These are phyloP conservation scores for Aspergillus sclerotiicarbonarius DNA, from an alignment of 495 filamentous ascomycete species.

Conservation along the genomic window DNA sequence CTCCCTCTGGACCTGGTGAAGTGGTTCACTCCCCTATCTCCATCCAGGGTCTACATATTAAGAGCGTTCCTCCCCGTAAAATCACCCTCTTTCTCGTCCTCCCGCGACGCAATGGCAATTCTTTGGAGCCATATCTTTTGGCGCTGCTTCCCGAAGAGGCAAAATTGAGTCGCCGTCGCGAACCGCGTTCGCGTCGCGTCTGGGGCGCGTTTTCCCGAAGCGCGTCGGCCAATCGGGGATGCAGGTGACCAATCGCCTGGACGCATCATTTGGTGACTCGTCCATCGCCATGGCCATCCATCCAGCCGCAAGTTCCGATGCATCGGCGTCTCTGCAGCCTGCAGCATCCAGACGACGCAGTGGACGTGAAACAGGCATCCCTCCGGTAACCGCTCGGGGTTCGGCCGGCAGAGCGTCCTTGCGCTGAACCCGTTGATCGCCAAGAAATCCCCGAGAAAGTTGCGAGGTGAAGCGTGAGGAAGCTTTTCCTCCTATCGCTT, in stretches of 20 bases:
- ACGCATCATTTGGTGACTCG: no score
- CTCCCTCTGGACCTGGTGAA: neutral
- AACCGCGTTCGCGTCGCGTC: constrained; percentile 14
- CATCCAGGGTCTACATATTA: neutral
- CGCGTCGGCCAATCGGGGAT: constrained; percentile 25
- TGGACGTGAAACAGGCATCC: constrained; percentile 2
- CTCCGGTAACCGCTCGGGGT: neutral
- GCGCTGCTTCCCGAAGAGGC: constrained; percentile 13
- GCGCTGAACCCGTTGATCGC: constrained; percentile 5
- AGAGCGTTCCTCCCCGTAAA: neutral
- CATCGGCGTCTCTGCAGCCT: no score
- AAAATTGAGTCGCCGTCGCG: constrained; percentile 13
- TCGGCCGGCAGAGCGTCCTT: neutral
- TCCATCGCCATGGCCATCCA: no score
- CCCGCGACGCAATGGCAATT: neutral
- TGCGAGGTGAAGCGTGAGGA: constrained; percentile 1
- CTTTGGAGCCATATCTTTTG: neutral
- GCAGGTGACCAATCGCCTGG: neutral
- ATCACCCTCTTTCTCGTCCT: neutral
- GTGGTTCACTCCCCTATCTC: neutral
- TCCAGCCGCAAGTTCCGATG: no score
- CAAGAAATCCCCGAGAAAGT: neutral
- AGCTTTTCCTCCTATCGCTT: constrained; percentile 15
- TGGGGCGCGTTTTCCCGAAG: constrained; percentile 10
- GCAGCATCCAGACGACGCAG: neutral